Base-by-base conservation (phyloP, 1,139 yeast species). In the Debaryomyces nepalensis region DNA sequence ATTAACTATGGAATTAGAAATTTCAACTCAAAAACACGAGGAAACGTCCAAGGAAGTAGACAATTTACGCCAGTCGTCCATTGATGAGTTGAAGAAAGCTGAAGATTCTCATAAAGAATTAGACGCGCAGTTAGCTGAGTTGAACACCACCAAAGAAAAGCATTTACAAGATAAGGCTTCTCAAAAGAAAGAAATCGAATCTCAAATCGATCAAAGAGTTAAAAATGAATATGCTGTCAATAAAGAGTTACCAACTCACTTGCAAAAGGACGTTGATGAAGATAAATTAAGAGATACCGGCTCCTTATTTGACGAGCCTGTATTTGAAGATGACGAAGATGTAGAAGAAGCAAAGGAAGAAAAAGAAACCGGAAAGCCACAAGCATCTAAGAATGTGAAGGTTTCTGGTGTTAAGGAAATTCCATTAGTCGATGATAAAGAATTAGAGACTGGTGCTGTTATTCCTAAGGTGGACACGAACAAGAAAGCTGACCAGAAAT, bases 191-290 rank as follows among this genome's bases (percentile, higher is more conserved):
- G 68, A 63, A 23, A 73, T 73, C 44, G 56, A 61, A 50, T 48
- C 47, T 15, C 58, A 60, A 11, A 50, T 73, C 27, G 68, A 69
- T 26, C 64, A 63, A 29, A 58, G 59, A 52, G 73, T 73, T 21
- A 66, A 65, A 49, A 73, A 66, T 32, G 78, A 72, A 50, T 72
- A 69, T 49, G 64, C 59, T 44, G 73, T 79, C 50, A 77, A 78
- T 51, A 57, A 53, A 16, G 77, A 71, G 48, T 70, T 77, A 49
- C 84, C 84, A 10, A 80, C 74, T 39, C 84, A 79, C 58, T 66
- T 79, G 54, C 68, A 65, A 47, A 57, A 58, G 36, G 75, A 73
- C 4, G 58, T 79, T 18, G 58, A 70, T 45, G 80, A 74, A 49
- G 57, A 57, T 42, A 66, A 64, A 48, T 57, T 72, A 33, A 62